Base-by-base conservation (phyloP, 306 rosid genomes). In the Astragalus glycyphyllos region DNA sequence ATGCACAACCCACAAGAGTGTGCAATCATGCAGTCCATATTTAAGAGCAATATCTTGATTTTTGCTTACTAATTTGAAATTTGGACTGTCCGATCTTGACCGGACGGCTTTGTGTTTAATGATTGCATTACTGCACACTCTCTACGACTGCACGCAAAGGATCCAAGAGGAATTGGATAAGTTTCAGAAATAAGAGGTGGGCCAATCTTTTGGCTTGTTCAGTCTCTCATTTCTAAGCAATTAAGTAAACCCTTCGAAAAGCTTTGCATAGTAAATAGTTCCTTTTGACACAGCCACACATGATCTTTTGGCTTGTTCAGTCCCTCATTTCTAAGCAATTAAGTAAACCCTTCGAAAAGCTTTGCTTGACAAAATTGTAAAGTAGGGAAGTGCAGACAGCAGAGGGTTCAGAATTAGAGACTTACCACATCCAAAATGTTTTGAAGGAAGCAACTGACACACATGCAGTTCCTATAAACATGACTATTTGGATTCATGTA, bases 401-500 rank as follows among this genome's bases (percentile, higher is more conserved):
- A 41, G 16, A 10, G 20, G 46, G 56, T 45, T 79, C 16, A 13
- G 41, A 15, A 11, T 54, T 45, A 10, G 31, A 58, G 40, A 77
- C 89, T 69, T 95, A 91, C 99, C 79, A 77, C 90, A 82, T 66
- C 76, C 78, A 79, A 44, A 69, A 91, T 65, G 75, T 85, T 84
- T 78, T 89, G 86, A 60, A 82, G 8, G 80, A 89, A 80, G 86
- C 90, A 86, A 81, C 81, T 64, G 75, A 85, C 78, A 78, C 96
- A 94, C 12, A 12, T 44, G n/a, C 99, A 89, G 76, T 91, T 86
- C 85, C 97, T 84, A 55, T 77, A 83, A 11, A 80, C 83, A 69
- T 90, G 78, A 82, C 81, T 86, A 83, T 82, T 85, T 57, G 91
- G 96, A 86, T 95, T 89, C 74, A 87, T 71, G 74, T 83, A 89